phyloP scores from a whole-genome alignment of 345 rosid genomes.

The Toxicodendron radicans region DNA sequence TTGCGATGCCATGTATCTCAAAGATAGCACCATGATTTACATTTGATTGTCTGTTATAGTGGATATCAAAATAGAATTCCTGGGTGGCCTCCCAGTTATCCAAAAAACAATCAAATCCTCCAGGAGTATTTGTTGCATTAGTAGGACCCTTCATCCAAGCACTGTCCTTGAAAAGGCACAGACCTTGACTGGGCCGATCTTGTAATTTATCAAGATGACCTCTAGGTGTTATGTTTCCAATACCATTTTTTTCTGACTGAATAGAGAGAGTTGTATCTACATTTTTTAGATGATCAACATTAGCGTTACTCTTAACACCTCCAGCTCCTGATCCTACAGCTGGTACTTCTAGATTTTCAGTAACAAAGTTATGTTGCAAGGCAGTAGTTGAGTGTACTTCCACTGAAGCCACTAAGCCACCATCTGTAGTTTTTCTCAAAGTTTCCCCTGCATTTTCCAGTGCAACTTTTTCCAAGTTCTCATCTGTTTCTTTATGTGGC shows the following conservation, averaged over 20 bases:
- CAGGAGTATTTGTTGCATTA: conserved; percentile 55
- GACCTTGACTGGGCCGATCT: conserved; percentile 20
- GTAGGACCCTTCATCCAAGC: conserved; percentile 66
- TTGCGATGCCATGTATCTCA: conserved; percentile 87
- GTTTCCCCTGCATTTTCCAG: conserved; percentile 38
- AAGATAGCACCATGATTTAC: conserved; percentile 45
- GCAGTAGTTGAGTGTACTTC: conserved; percentile 33
- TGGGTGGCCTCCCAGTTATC: conserved; percentile 61
- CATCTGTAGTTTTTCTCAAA: conserved; percentile 31
- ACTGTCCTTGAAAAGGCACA: conserved; percentile 32
- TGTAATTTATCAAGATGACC: conserved; percentile 19
- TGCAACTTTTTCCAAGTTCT: conserved; percentile 32
- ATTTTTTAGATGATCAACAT: conserved; percentile 24
- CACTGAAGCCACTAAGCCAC: conserved; percentile 37
- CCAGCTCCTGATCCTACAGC: conserved; percentile 32
- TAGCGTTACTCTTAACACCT: conserved; percentile 20
- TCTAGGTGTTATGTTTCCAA: conserved; percentile 20
- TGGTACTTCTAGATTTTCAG: conserved; percentile 29
- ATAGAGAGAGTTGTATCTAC: conserved; percentile 16
- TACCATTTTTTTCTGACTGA: conserved; percentile 23
- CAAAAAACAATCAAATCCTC: conserved; percentile 92
- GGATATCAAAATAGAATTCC: conserved; percentile 89
- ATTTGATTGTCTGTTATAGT: conserved; percentile 61
- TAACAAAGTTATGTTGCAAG: conserved; percentile 21
- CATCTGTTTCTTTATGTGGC: conserved; percentile 31